Base-by-base conservation (phyloP, 2,329 filamentous ascomycete genomes). In the Verticillium klebahnii region DNA sequence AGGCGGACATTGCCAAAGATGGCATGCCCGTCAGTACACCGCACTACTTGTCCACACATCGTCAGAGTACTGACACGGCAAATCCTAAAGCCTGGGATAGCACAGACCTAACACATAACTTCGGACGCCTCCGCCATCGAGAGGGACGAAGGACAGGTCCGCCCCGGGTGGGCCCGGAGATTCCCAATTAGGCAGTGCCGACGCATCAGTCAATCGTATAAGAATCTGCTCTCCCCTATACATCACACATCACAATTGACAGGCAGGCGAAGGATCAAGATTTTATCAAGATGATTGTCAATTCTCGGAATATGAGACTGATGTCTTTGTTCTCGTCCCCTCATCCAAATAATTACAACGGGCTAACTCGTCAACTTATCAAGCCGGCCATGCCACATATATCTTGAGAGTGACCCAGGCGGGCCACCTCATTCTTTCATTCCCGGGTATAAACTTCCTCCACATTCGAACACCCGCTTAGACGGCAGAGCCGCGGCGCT, bases 401-500 rank as follows among this genome's bases (percentile, higher is more conserved):
- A 25, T 50, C 40, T 50, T 11, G 40, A 50, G n/a, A 40, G n/a
- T n/a, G 40, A 23, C 40, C 40, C n/a, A 19, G 40, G 19, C 7
- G 19, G 40, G 40, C 9, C 2, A 50, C 19, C 3, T n/a, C n/a
- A 45, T 45, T 45, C 40, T 50, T 50, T 19, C 7, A 14, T 23
- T 25, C 12, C n/a, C 40, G 40, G 40, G 40, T 50, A 50, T 50
- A 50, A 23, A 50, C n/a, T 11, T 50, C 40, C 23, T n/a, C 40
- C 23, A 9, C 9, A 9, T 2, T 23, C 19, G 19, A 23, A 7
- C 40, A 14, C 19, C 40, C 9, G 31, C 60, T 69, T 75, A 77
- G 60, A 71, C 71, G 61, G 69, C 68, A 55, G 72, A 70, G 63
- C 29, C 29, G 29, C 29, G 29, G 29, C 29, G 29, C 29, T 29